A percentile compares a stretch with the other conserved stretches of the same genome.
Conservation (phyloP, 2,329 filamentous ascomycete species). For the Biscogniauxia mediterranea region DNA sequence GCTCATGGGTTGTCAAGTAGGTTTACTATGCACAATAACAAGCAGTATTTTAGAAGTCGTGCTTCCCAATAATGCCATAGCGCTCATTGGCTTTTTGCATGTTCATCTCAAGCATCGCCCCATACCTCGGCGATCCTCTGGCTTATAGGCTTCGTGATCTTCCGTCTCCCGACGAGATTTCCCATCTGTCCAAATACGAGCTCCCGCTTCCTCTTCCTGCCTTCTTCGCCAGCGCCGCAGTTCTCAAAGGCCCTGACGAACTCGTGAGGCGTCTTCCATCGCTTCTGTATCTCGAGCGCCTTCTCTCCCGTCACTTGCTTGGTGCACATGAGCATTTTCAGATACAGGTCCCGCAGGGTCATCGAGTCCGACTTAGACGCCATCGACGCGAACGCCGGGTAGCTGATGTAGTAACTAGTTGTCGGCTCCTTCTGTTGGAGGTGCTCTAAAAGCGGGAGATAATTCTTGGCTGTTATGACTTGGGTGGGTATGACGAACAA, state of each 20-base stretch:
- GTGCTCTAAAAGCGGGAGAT: conserved; percentile 61
- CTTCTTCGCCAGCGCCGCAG: conserved; percentile 48
- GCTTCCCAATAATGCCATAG: neutral
- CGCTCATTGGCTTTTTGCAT: neutral
- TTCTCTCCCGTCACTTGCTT: conserved; percentile 74
- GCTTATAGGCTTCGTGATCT: conserved; percentile 64
- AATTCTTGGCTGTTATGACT: conserved; percentile 62
- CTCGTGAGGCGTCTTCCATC: conserved; percentile 72
- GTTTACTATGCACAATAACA: neutral
- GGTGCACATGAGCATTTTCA: conserved; percentile 86
- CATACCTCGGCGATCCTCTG: conserved; percentile 71
- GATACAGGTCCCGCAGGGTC: conserved; percentile 70
- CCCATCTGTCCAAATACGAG: conserved; percentile 59
- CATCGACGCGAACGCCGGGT: conserved; percentile 68
- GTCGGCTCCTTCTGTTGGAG: conserved; percentile 52
- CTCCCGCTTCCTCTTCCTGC: conserved; percentile 56
- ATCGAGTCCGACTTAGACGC: conserved; percentile 74
- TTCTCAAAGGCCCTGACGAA: conserved; percentile 68
- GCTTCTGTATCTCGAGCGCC: conserved; percentile 73
- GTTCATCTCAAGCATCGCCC: conserved; percentile 43
- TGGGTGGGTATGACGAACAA: conserved; percentile 65
- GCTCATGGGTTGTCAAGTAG: neutral
- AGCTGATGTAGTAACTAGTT: conserved; percentile 61
- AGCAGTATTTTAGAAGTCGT: neutral
- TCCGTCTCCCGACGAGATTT: conserved; percentile 64